Conservation (phyloP, 2,329 filamentous ascomycete species). For the Dactylellina haptotyla region DNA sequence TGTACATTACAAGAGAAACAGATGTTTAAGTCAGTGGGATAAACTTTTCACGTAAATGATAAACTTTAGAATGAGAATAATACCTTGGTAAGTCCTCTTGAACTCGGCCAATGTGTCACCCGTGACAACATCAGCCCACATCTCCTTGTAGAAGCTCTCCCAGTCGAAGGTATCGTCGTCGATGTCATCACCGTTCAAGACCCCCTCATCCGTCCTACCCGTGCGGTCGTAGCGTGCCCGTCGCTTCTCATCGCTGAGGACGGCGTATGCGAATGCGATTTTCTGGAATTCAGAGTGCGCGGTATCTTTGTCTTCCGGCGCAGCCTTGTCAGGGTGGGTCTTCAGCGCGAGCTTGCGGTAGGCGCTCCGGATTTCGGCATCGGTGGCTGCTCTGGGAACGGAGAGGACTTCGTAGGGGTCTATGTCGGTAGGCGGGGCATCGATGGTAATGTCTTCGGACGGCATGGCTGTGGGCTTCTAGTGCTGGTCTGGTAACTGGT, state of each 20-base stretch:
- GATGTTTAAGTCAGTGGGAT: background rate
- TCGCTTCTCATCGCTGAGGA: conserved; percentile 83
- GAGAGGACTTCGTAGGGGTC: conserved; percentile 83
- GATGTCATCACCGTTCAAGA: conserved; percentile 64
- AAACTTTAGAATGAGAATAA: background rate
- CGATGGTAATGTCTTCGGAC: conserved; percentile 48
- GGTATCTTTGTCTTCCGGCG: conserved; percentile 72
- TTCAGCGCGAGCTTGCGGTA: conserved; percentile 91
- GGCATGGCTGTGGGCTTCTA: conserved; percentile 24
- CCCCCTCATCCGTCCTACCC: conserved; percentile 84
- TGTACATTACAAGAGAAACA: conserved; percentile 64
- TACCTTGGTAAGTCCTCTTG: conserved; percentile 71
- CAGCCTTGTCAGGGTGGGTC: conserved; percentile 87
- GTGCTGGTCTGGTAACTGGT: no score
- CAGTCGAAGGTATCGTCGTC: conserved; percentile 87
- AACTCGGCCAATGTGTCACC: conserved; percentile 79
- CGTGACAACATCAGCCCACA: conserved; percentile 81
- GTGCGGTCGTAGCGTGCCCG: conserved; percentile 89
- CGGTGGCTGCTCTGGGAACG: conserved; percentile 75
- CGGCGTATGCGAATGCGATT: conserved; percentile 91
- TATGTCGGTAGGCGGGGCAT: conserved; percentile 70
- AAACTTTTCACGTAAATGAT: background rate
- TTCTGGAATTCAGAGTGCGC: conserved; percentile 87
- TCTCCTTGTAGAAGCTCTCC: conserved; percentile 86
- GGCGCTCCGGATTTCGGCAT: conserved; percentile 84